phyloP scores from a whole-genome alignment of 106 monocot genomes.

The Chionographis japonica region DNA sequence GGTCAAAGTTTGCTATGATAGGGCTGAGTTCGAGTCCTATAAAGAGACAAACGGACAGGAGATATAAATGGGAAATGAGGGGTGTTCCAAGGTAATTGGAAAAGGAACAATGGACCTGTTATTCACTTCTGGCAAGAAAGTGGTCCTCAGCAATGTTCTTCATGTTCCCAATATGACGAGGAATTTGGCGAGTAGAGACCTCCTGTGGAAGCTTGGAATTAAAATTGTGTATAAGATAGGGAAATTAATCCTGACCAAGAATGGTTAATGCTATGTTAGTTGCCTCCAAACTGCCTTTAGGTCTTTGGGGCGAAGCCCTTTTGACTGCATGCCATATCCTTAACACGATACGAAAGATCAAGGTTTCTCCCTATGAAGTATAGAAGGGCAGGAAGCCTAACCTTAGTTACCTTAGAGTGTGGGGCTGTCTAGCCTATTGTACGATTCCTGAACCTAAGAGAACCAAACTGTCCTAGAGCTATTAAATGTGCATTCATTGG shows the following conservation, averaged over 20 bases:
- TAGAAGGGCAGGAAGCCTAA: background rate
- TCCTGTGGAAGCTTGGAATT: background rate
- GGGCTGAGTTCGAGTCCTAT: background rate
- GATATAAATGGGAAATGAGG: background rate
- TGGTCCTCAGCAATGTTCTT: background rate
- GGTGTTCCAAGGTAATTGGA: background rate
- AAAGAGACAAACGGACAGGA: background rate
- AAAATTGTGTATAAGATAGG: background rate
- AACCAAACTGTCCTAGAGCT: background rate
- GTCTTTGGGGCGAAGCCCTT: no score
- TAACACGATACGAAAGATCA: no score
- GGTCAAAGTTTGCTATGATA: background rate
- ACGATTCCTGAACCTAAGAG: no score
- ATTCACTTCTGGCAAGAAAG: background rate
- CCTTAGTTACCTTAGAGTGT: background rate
- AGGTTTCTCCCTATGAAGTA: background rate
- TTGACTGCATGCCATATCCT: no score
- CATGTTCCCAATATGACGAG: background rate
- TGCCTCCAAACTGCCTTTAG: background rate
- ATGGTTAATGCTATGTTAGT: constrained; percentile 5
- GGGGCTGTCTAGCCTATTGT: constrained; percentile 7
- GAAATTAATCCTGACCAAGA: no score
- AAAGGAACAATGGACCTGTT: background rate
- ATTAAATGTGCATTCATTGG: background rate
- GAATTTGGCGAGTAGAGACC: background rate